These are phyloP conservation scores for Tulasnella sp. DNA, from an alignment of 768 basidiomycete genomes.

Conservation along the genomic window DNA sequence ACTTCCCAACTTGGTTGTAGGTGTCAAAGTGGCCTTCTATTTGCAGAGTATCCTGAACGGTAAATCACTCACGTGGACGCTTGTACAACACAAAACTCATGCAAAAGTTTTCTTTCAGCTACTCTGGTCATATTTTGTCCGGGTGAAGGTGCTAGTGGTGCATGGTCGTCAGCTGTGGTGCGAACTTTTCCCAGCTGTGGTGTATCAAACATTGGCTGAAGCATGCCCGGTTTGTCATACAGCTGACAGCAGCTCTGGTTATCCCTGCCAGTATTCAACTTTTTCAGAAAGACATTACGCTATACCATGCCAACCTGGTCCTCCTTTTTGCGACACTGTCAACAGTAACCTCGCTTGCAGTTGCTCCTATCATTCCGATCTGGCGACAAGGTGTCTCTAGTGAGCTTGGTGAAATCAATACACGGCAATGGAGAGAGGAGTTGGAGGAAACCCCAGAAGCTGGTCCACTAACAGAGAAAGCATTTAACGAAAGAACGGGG, in stretches of 20 bases:
- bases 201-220: too few species aligned
- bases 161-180: slow-evolving; percentile 14
- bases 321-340: slow-evolving; percentile 17
- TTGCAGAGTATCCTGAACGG: slow-evolving; percentile 14
- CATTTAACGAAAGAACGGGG: too few species aligned
- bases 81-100: too few species aligned
- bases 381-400: slow-evolving; percentile 13
- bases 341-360: slow-evolving; percentile 10
- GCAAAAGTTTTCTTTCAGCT: too few species aligned
- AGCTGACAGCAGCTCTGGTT: slow-evolving; percentile 13
- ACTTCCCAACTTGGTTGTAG: not conserved
- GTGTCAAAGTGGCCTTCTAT: slow-evolving; percentile 15
- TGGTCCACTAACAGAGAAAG: too few species aligned
- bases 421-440: not conserved
- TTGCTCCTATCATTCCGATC: slow-evolving; percentile 14
- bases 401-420: not conserved
- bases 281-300: slow-evolving; percentile 1
- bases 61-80: too few species aligned
- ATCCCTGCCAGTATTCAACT: slow-evolving; percentile 14
- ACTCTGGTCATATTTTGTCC: slow-evolving; percentile 6
- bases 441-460: not conserved
- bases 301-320: slow-evolving; percentile 14
- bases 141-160: slow-evolving; percentile 10
- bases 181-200: not conserved
- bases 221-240: too few species aligned